A percentile compares a stretch with the other conserved stretches of the same genome.
phyloP scores from a whole-genome alignment of 2,329 filamentous ascomycete genomes.

The Monilinia laxa region DNA sequence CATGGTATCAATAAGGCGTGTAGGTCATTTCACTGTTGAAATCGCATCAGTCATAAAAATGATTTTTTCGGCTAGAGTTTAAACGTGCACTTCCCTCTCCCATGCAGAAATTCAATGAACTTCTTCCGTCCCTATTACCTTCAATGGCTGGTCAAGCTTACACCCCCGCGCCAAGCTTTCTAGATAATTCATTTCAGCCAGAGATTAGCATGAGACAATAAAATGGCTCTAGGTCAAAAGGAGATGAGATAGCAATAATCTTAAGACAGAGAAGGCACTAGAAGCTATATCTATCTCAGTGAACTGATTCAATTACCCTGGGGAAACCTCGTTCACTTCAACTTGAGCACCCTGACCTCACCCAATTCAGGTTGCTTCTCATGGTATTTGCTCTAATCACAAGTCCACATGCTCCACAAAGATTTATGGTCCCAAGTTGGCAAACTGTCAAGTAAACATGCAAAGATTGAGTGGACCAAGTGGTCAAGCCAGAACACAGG shows the following conservation, averaged over 20 bases:
- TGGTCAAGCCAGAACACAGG: not conserved
- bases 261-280: too few species aligned
- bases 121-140: not conserved
- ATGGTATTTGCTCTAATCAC: too few species aligned
- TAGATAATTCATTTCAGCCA: not conserved
- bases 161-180: not conserved
- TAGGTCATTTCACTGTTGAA: not conserved
- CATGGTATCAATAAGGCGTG: not conserved
- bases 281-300: not conserved
- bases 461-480: not conserved
- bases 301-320: not conserved
- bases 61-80: not conserved
- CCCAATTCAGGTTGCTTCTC: too few species aligned
- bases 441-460: not conserved
- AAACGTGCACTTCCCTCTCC: not conserved
- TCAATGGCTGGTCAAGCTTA: not conserved
- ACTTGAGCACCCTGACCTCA: too few species aligned
- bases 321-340: too few species aligned
- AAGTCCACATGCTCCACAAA: too few species aligned
- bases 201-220: not conserved
- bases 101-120: not conserved
- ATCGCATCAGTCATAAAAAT: not conserved
- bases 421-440: not conserved
- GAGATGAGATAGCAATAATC: not conserved
- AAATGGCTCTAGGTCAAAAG: not conserved